phyloP scores from a whole-genome alignment of 2,329 filamentous ascomycete genomes.

The Ophiostoma montium region DNA sequence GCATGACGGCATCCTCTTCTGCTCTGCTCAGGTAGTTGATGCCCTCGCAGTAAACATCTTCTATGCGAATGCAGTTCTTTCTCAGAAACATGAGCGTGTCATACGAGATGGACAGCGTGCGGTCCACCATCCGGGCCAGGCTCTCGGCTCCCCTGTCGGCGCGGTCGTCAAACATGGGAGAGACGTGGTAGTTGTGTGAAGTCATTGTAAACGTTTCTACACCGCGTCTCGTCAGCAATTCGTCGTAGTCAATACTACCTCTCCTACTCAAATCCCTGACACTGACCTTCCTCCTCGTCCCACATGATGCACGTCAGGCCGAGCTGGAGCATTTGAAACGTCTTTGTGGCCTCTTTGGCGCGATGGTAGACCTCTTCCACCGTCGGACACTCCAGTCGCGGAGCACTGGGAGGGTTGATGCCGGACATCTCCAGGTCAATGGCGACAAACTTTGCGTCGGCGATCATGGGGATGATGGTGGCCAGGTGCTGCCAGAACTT shows the following conservation, averaged over 20 bases:
- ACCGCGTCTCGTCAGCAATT: slow-evolving; percentile 1
- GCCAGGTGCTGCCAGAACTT: slow-evolving; percentile 21
- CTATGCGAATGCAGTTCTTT: slow-evolving; percentile 16
- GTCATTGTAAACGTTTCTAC: not conserved
- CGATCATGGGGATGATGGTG: slow-evolving; percentile 17
- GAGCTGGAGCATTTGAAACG: slow-evolving; percentile 22
- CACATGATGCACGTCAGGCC: slow-evolving; percentile 22
- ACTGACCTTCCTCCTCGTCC: not conserved
- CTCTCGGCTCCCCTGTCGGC: slow-evolving; percentile 1
- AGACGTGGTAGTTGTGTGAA: slow-evolving; percentile 21
- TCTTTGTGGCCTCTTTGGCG: slow-evolving; percentile 18
- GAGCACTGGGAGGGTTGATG: slow-evolving; percentile 10
- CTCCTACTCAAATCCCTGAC: no score
- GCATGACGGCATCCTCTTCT: slow-evolving; percentile 11
- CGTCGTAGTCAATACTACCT: no score
- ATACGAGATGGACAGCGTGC: slow-evolving; percentile 18
- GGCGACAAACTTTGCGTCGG: slow-evolving; percentile 19
- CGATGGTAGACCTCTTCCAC: slow-evolving; percentile 16
- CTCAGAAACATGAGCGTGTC: slow-evolving; percentile 19
- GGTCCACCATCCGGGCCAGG: slow-evolving; percentile 16
- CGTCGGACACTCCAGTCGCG: slow-evolving; percentile 1
- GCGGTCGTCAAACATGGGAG: slow-evolving; percentile 16
- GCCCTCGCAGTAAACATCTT: slow-evolving; percentile 16
- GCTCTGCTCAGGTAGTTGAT: slow-evolving; percentile 20
- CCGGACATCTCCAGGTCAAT: slow-evolving; percentile 28